Evolutionary conservation across 1,284 basidiomycete species (phyloP).

Genomic region (Leccinum griseonigrum): DNA sequence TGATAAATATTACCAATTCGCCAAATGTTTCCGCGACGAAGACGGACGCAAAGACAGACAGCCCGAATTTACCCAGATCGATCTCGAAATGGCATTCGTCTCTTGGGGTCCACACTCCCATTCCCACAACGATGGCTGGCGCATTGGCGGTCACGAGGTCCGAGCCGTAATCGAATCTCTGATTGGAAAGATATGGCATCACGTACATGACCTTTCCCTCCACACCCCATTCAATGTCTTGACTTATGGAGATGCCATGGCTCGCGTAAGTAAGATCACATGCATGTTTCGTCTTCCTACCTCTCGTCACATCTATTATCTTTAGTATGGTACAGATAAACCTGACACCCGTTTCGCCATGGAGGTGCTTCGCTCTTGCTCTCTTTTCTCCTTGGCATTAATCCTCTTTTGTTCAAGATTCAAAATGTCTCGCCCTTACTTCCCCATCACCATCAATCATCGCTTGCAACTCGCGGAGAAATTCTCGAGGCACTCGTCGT

Average conservation of each 20-base stretch:
- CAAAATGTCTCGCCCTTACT: conserved; percentile 49
- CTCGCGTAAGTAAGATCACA: conserved; percentile 61
- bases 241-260: conserved; percentile 86
- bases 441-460: conserved; percentile 35
- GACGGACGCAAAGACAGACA: conserved; percentile 93
- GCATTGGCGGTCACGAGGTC: conserved; percentile 81
- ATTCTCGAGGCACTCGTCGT: conserved; percentile 59
- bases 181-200: conserved; percentile 72
- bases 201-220: conserved; percentile 57
- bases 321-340: conserved; percentile 91
- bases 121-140: conserved; percentile 52
- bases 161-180: conserved; percentile 73
- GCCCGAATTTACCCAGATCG: conserved; percentile 96
- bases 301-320: conserved; percentile 16
- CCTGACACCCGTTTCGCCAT: conserved; percentile 88
- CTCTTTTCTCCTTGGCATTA: conserved; percentile 8
- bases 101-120: conserved; percentile 52
- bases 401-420: conserved; percentile 41
- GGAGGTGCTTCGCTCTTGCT: conserved; percentile 51
- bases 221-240: conserved; percentile 69
- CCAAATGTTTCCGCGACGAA: conserved; percentile 94
- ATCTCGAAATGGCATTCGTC: conserved; percentile 95
- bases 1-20: conserved; percentile 90
- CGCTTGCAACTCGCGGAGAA: conserved; percentile 40
- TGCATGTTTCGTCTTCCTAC: conserved; percentile 4